These are phyloP conservation scores for Camellia sinensis DNA, from an alignment of 148 eudicot genomes.

Conservation along the genomic window DNA sequence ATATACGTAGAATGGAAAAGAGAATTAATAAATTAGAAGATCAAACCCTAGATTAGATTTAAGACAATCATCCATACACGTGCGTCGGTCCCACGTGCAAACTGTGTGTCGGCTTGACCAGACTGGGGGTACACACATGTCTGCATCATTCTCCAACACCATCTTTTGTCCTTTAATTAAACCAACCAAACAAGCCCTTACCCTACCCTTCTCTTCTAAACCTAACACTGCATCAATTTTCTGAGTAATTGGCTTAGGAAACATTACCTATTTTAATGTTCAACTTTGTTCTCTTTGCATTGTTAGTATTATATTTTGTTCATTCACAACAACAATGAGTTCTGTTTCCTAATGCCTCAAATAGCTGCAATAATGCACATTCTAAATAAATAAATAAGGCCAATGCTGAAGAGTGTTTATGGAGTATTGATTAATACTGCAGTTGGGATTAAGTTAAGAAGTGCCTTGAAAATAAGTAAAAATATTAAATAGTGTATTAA, in stretches of 20 bases:
- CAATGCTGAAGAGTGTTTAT: too few species aligned
- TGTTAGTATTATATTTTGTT: too few species aligned
- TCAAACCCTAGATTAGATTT: background rate
- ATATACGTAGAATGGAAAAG: background rate
- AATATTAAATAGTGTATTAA: too few species aligned
- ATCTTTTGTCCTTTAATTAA: background rate
- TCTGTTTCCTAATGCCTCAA: too few species aligned
- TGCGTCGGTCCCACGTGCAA: slow-evolving; percentile 21
- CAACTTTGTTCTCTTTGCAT: too few species aligned
- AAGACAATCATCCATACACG: slow-evolving; percentile 15
- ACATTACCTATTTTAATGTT: background rate
- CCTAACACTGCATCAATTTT: background rate
- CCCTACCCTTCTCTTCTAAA: background rate
- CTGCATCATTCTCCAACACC: slow-evolving; percentile 6
- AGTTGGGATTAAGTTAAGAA: too few species aligned
- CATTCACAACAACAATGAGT: too few species aligned
- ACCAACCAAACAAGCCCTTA: slow-evolving; percentile 9
- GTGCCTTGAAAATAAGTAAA: too few species aligned
- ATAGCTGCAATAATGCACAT: too few species aligned
- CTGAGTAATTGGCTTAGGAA: background rate
- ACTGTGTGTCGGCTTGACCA: slow-evolving; percentile 20
- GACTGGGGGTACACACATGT: background rate
- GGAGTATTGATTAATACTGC: too few species aligned
- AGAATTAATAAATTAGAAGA: background rate
- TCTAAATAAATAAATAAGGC: too few species aligned